Conservation (phyloP, 345 rosid species). For the Salix suchowensis region DNA sequence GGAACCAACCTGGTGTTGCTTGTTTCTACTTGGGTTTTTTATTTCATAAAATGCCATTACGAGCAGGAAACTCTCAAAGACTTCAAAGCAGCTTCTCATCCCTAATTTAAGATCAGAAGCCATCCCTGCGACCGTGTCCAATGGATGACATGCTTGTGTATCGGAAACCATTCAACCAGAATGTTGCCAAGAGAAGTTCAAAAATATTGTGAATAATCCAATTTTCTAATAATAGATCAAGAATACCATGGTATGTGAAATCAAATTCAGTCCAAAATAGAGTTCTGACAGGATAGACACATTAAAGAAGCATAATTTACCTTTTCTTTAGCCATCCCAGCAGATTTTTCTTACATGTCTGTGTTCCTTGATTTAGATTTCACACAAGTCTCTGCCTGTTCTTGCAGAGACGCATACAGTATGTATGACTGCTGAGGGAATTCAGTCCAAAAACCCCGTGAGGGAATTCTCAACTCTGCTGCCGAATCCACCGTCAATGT, state of each 20-base stretch:
- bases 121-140: neutral
- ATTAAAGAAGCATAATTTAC: constrained; percentile 24
- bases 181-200: neutral
- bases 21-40: neutral
- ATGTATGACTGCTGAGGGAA: too few species aligned
- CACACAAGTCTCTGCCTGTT: constrained; percentile 42
- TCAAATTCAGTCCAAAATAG: constrained; percentile 6
- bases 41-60: neutral
- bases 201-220: neutral
- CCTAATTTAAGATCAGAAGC: neutral
- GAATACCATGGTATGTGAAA: neutral
- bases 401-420: constrained; percentile 45
- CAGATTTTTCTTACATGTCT: constrained; percentile 45
- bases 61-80: neutral
- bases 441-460: too few species aligned
- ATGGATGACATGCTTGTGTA: neutral
- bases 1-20: neutral
- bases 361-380: constrained; percentile 33
- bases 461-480: too few species aligned
- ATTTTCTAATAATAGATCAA: neutral
- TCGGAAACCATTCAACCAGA: neutral
- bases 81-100: neutral
- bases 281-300: neutral
- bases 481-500: too few species aligned
- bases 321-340: constrained; percentile 93